phyloP scores from a whole-genome alignment of 495 filamentous ascomycete genomes.

The Penicillium desertorum region DNA sequence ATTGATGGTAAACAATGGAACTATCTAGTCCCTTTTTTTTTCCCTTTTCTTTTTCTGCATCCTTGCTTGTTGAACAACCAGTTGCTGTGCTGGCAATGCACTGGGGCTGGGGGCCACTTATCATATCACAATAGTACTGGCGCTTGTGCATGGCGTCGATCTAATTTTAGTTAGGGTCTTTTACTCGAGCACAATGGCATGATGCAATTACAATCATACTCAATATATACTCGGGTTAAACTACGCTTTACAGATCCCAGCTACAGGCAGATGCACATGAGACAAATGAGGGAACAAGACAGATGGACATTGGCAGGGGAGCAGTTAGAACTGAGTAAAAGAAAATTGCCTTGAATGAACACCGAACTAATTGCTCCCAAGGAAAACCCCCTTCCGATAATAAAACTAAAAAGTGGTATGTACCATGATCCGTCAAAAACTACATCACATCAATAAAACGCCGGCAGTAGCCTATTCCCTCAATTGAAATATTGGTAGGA shows the following conservation, averaged over 20 bases:
- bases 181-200: conserved; percentile 2
- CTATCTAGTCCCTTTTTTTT: not conserved
- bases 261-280: conserved; percentile 21
- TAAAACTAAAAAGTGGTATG: conserved; percentile 35
- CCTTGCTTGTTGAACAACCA: conserved; percentile 7
- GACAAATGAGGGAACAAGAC: conserved; percentile 34
- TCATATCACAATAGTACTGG: conserved; percentile 1
- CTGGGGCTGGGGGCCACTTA: conserved; percentile 6
- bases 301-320: conserved; percentile 33
- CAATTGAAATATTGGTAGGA: conserved; percentile 24
- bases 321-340: conserved; percentile 35
- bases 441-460: conserved; percentile 33
- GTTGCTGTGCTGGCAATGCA: conserved; percentile 10
- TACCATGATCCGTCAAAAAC: conserved; percentile 33
- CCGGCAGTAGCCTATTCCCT: conserved; percentile 31
- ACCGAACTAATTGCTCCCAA: conserved; percentile 36
- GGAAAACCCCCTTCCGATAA: conserved; percentile 16
- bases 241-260: conserved; percentile 12
- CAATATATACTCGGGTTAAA: not conserved
- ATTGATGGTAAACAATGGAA: conserved; percentile 2
- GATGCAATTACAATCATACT: not conserved
- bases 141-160: conserved; percentile 5
- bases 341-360: conserved; percentile 35
- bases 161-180: conserved; percentile 6
- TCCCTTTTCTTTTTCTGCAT: not conserved